Base-by-base conservation (phyloP, 345 rosid species). In the Corchorus capsularis region DNA sequence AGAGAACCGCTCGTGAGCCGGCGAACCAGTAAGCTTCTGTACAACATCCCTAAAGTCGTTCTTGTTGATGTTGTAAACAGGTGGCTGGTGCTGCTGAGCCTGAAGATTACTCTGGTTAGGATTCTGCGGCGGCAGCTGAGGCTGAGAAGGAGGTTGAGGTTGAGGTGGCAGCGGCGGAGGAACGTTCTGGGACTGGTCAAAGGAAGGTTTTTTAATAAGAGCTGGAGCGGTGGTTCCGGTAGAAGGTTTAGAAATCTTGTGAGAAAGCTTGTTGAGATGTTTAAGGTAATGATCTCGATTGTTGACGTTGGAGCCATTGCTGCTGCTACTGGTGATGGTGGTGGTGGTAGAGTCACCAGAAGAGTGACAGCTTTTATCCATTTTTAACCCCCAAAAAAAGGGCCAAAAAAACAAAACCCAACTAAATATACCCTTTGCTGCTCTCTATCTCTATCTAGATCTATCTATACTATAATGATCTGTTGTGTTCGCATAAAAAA, bases 11-110 rank as follows among this genome's bases (percentile, higher is more conserved):
- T 93, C 94, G 62, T 92, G 97, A 14, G 98, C 88, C 3, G 98
- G 88, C 0, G 99, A 96, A 39, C 97, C 98, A 39, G 99, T 96
- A 19, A 96, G 93, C 83, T 88, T 91, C 87, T 96, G 99, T 19
- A 96, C 99, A 62, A 96, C 93, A 70, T 96, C 93, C 20, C 97
- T 81, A 84, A 93, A 96, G 82, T 96, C 97, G 78, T 79, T 90
- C 80, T 94, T 94, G 86, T 91, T 96, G 83, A 96, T 96, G 74
- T 94, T 96, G 83, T 92, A 96, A 22, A 96, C 98, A 4, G 97
- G 98, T 0, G 98, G 96, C 70, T 91, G 92, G 49, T 89, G 87
- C 78, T 85, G 94, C 34, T 84, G 90, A 69, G 75, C 77, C 77
- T 79, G 80, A 2, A 75, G 85, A 71, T 77, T 71, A 6, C 64